Evolutionary conservation across 257 asterid genomes (phyloP).

Genomic region (Leonotis leonurus): DNA sequence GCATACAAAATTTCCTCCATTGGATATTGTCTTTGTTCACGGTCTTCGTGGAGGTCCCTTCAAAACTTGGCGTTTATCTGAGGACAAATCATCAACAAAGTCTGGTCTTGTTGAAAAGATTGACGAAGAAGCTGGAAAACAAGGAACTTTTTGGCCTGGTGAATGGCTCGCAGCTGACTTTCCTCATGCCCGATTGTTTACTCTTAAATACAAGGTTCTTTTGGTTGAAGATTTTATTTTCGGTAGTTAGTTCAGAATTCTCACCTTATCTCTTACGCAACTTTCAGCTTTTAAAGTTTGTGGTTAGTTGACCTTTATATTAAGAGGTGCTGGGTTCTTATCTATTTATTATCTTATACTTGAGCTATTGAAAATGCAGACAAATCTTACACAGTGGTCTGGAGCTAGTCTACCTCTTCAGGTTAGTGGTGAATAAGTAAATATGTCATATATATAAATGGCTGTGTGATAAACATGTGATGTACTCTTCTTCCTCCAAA

Average conservation of each 20-base stretch:
- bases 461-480: not conserved
- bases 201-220: conserved; percentile 84
- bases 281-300: not conserved
- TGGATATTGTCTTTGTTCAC: conserved; percentile 88
- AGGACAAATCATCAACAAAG: conserved; percentile 91
- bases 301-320: not conserved
- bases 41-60: conserved; percentile 99
- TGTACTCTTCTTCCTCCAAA: conserved; percentile 5
- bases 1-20: conserved; percentile 44
- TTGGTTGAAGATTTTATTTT: not conserved
- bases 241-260: not conserved
- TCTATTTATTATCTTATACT: conserved; percentile 15
- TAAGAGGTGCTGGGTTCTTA: not conserved
- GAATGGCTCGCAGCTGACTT: conserved; percentile 97
- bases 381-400: conserved; percentile 97
- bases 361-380: conserved; percentile 45
- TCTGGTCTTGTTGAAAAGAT: conserved; percentile 99
- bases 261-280: not conserved
- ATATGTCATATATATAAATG: not conserved
- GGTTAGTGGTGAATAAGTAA: conserved; percentile 38
- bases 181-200: conserved; percentile 90
- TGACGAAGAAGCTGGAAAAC: conserved; percentile 96
- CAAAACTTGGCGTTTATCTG: conserved; percentile 96
- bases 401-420: conserved; percentile 99
- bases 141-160: conserved; percentile 98